These are phyloP conservation scores for Aspergillus puulaauensis DNA, from an alignment of 2,329 filamentous ascomycete species.

Conservation along the genomic window DNA sequence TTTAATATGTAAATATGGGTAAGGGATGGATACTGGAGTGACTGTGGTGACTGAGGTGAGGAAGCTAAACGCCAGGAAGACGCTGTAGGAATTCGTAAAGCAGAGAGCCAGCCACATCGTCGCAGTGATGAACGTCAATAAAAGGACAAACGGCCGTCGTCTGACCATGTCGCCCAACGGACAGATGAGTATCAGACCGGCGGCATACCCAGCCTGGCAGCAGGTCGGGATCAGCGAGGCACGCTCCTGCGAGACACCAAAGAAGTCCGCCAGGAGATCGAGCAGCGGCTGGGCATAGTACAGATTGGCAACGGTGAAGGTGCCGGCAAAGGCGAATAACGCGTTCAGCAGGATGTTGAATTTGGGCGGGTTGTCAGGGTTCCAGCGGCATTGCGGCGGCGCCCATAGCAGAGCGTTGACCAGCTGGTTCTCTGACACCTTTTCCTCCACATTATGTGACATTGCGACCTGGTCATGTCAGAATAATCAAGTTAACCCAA, in stretches of 20 bases:
- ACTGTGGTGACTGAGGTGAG: conserved; percentile 75
- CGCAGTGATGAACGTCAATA: conserved; percentile 66
- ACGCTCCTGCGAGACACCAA: conserved; percentile 67
- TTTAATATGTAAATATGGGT: too few species aligned
- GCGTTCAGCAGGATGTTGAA: conserved; percentile 70
- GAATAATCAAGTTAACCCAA: background rate
- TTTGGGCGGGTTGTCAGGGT: conserved; percentile 63
- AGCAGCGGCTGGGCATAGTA: conserved; percentile 82
- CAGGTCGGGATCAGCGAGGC: conserved; percentile 70
- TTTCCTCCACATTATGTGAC: background rate
- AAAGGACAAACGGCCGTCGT: conserved; percentile 68
- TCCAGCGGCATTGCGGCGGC: conserved; percentile 67
- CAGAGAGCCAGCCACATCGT: conserved; percentile 69
- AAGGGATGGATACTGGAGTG: conserved; percentile 53
- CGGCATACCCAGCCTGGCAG: conserved; percentile 77
- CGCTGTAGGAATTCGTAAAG: conserved; percentile 62
- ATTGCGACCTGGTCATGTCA: background rate
- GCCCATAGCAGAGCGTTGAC: conserved; percentile 53
- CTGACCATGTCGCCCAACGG: conserved; percentile 70
- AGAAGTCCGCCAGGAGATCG: conserved; percentile 70
- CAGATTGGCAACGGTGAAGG: conserved; percentile 65
- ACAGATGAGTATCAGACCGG: conserved; percentile 70
- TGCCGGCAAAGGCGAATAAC: conserved; percentile 59
- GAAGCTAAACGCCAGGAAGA: conserved; percentile 70
- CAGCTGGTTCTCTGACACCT: background rate